Evolutionary conservation across 1,284 basidiomycete species (phyloP), one percentile per base, ranked within the genome.

Genomic region (Ustilago crameri): DNA sequence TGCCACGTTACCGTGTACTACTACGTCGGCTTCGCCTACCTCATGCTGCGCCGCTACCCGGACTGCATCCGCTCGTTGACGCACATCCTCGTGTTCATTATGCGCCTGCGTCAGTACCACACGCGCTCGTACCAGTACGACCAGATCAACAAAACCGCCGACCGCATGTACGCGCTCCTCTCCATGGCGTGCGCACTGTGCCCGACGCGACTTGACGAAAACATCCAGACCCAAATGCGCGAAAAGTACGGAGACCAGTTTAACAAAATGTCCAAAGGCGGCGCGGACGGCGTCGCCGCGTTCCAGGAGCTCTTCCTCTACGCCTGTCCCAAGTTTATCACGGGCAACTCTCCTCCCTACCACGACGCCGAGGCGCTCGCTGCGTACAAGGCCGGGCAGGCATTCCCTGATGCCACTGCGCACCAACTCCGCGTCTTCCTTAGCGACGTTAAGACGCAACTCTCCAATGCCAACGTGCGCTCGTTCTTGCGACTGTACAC

Each of bases 401-500:
- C 81, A 49, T 86, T 86, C 7, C 66, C 86, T 8, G 94, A 97
- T 79, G 90, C 93, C 12, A 90, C 90, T 0, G 89, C 91, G 63
- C 90, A 94, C 44, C 93, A 97, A 80, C 88, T 95, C 52, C 82
- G 86, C 10, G 88, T 96, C 48, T 97, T 93, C 88, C 86, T 95
- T 15, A 85, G 89, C 15, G 91, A 93, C 79, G 90, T 93, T 34
- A 86, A 88, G 55, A 89, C 91, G 1, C 89, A 93, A 75, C 86
- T 89, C 5, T 89, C 89, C 17, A 93, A 93, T 3, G 90, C 92
- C 12, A 94, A 92, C 14, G 87, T 97, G 24, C 88, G 93, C 51
- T 93, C 92, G 82, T 91, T 98, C 88, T 86, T 98, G 76, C 95
- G 96, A 84, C 86, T 98, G 71, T 98, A 98, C 86, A 94, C 94